Evolutionary conservation across 257 asterid genomes (phyloP), one percentile per base, ranked within the genome.

Genomic region (Verbascum thapsus): DNA sequence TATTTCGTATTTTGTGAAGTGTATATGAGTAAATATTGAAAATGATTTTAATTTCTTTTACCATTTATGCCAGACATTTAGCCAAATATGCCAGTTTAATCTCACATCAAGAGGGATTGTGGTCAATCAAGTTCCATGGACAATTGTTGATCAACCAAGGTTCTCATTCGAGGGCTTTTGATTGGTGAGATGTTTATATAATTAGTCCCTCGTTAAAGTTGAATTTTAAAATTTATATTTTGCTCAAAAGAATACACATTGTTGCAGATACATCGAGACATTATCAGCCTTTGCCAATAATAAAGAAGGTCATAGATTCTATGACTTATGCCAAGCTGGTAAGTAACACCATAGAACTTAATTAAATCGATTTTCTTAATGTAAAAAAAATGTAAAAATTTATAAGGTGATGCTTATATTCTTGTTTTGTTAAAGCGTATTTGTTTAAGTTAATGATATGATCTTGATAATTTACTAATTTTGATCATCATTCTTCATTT

Each of bases 271-370:
- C 99, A 3, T 69, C 99, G 8, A 77, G 99, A 67, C 99, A 92
- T 66, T 92, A 85, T 79, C 88, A 58, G 73, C 83, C 97, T 6
- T 17, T 92, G 60, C 85, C 94, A 0, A 75, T 75, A 42, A 82
- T 92, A 68, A 87, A 89, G 91, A 87, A 92, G 78, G 95, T 92
- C 79, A 92, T 92, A 9, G 97, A 92, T 70, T 87, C 99, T 7
- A 87, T 92, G 99, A 18, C 91, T 49, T 92, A 87, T 51, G 88
- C 97, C 71, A 92, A 92, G 75, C 83, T 92, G 85, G 99, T 92
- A 77, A 13, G 85, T 52, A 55, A 40, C 47, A 13, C 15, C 5
- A 1, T 26, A 2, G 32, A 26, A 26, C 32, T 26, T 26, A 26
- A 26, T 26, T 26, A 26, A 26, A 26, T 26, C 32, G 5, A 26